Conservation (phyloP, 768 basidiomycete genomes). For the Psilocybe azurescens region DNA sequence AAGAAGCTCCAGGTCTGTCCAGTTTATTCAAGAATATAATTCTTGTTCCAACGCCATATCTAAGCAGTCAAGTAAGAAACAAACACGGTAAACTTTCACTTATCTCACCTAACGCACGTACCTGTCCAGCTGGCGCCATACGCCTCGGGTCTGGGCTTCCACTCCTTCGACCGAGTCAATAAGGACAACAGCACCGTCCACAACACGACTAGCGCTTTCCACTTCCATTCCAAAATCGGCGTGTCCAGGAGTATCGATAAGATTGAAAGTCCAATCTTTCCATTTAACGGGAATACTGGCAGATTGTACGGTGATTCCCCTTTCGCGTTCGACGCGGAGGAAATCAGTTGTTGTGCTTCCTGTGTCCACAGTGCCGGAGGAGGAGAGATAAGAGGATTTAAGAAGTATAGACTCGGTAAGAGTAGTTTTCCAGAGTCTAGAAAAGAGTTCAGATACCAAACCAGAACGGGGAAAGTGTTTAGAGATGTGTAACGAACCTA, state of each 20-base stretch:
- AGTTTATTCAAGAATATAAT: constrained; percentile 89
- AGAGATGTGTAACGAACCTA: constrained; percentile 54
- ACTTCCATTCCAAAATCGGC: constrained; percentile 98
- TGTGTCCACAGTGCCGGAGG: constrained; percentile 84
- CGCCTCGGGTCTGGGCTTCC: constrained; percentile 88
- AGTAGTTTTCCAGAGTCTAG: constrained; percentile 88
- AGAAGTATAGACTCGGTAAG: constrained; percentile 87
- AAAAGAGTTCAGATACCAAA: background rate
- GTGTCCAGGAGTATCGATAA: constrained; percentile 92
- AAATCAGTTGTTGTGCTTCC: constrained; percentile 94
- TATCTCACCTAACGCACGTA: constrained; percentile 46
- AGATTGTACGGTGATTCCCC: constrained; percentile 92
- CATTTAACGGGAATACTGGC: constrained; percentile 90
- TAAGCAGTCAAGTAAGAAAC: constrained; percentile 31
- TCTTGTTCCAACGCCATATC: constrained; percentile 80
- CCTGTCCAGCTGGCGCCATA: constrained; percentile 89
- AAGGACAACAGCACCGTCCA: constrained; percentile 88
- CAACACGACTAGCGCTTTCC: constrained; percentile 88
- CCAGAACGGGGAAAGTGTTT: constrained; percentile 1
- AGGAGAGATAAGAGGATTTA: constrained; percentile 71
- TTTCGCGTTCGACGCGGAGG: constrained; percentile 85
- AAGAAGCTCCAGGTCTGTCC: constrained; percentile 86
- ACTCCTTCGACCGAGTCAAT: constrained; percentile 93
- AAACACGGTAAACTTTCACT: background rate
- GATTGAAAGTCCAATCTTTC: constrained; percentile 85